These are phyloP conservation scores for Termitomyces sp. DNA, from an alignment of 768 basidiomycete species.

Conservation along the genomic window DNA sequence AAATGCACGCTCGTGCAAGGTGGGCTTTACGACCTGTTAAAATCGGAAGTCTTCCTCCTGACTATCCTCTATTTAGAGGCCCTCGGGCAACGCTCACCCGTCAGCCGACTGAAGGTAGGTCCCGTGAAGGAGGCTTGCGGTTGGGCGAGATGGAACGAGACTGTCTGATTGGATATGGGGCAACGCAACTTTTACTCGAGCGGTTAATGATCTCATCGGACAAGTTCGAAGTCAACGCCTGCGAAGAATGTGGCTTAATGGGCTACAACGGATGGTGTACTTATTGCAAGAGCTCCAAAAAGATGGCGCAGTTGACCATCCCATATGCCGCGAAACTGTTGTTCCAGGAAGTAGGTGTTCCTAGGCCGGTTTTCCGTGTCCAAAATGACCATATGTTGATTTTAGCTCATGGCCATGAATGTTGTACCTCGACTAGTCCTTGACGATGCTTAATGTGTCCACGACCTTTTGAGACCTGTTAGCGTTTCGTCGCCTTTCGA, in stretches of 20 bases:
- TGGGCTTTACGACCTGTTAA: constrained; percentile 23
- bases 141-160: constrained; percentile 99
- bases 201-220: constrained; percentile 99
- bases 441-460: constrained; percentile 58
- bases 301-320: constrained; percentile 92
- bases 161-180: constrained; percentile 98
- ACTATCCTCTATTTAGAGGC: constrained; percentile 50
- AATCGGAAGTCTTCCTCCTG: constrained; percentile 4
- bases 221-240: constrained; percentile 96
- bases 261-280: constrained; percentile 96
- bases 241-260: constrained; percentile 91
- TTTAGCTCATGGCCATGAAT: constrained; percentile 94
- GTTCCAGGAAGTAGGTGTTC: constrained; percentile 74
- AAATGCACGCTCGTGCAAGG: constrained; percentile 99
- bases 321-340: constrained; percentile 94
- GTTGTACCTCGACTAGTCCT: constrained; percentile 86
- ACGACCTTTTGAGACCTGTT: not conserved
- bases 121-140: constrained; percentile 94
- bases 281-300: constrained; percentile 97
- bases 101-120: constrained; percentile 98
- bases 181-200: constrained; percentile 93
- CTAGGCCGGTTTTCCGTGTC: not conserved
- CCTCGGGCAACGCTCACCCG: constrained; percentile 95
- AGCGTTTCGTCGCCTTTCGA: not conserved
- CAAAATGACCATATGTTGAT: not conserved